Conservation (phyloP, 805 yeast genomes). For the Kuraishia cidri region DNA sequence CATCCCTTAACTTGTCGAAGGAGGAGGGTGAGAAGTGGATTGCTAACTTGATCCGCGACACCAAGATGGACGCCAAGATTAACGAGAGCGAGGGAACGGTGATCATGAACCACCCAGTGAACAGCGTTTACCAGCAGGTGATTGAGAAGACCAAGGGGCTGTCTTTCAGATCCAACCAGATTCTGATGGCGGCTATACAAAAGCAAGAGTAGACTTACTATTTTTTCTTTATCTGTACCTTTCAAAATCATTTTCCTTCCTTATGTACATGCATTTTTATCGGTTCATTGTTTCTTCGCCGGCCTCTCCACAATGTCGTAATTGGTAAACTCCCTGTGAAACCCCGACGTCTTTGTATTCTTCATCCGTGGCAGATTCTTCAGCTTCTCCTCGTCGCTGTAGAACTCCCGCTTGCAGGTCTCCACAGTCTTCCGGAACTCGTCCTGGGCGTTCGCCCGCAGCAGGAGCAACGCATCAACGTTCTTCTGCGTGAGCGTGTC, state of each 20-base stretch:
- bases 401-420: constrained; percentile 36
- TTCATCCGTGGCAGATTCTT: constrained; percentile 21
- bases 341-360: constrained; percentile 13
- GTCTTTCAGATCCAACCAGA: constrained; percentile 50
- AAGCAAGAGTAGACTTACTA: constrained; percentile 16
- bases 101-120: constrained; percentile 43
- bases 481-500: constrained; percentile 49
- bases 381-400: constrained; percentile 14
- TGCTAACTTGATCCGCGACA: constrained; percentile 37
- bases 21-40: constrained; percentile 46
- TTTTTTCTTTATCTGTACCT: no score
- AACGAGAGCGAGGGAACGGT: constrained; percentile 42
- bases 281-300: constrained; percentile 2
- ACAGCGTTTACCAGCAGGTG: constrained; percentile 57
- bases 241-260: not conserved
- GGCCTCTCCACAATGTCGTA: constrained; percentile 22
- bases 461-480: constrained; percentile 37
- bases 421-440: constrained; percentile 59
- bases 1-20: constrained; percentile 29
- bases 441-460: constrained; percentile 39
- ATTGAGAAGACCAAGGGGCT: constrained; percentile 61
- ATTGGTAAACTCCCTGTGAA: constrained; percentile 17
- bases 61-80: constrained; percentile 44
- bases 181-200: constrained; percentile 34
- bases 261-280: not conserved